Conservation (phyloP, 306 rosid species). For the Casuarina cunninghamiana region DNA sequence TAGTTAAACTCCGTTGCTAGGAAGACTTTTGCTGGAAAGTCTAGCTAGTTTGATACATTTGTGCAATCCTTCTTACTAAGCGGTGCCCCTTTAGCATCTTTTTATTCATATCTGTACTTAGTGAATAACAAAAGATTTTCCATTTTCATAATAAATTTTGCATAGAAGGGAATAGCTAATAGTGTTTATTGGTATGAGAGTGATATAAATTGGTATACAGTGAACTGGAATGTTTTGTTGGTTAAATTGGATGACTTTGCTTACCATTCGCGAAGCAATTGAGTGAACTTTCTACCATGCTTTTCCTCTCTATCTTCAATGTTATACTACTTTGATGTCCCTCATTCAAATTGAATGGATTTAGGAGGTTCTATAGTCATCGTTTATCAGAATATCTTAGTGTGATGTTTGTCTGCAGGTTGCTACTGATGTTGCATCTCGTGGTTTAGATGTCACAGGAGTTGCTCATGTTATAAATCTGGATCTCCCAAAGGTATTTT, state of each 20-base stretch:
- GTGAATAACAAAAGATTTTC: not conserved
- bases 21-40: not conserved
- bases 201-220: not conserved
- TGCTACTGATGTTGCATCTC: constrained; percentile 92
- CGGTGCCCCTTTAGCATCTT: not conserved
- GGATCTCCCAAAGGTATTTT: constrained; percentile 88
- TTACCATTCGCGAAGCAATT: not conserved
- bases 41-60: not conserved
- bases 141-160: not conserved
- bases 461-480: constrained; percentile 84
- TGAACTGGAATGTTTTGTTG: not conserved
- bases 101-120: not conserved
- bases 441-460: constrained; percentile 93
- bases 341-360: constrained; percentile 10
- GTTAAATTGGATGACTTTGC: not conserved
- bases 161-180: not conserved
- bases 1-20: constrained; percentile 24
- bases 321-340: not conserved
- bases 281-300: not conserved
- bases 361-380: constrained; percentile 1
- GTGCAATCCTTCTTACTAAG: not conserved
- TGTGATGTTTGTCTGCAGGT: constrained; percentile 48
- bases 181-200: not conserved
- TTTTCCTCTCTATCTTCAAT: not conserved
- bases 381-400: constrained; percentile 8